Conservation (phyloP, 2,329 filamentous ascomycete species). For the Madurella fahalii region DNA sequence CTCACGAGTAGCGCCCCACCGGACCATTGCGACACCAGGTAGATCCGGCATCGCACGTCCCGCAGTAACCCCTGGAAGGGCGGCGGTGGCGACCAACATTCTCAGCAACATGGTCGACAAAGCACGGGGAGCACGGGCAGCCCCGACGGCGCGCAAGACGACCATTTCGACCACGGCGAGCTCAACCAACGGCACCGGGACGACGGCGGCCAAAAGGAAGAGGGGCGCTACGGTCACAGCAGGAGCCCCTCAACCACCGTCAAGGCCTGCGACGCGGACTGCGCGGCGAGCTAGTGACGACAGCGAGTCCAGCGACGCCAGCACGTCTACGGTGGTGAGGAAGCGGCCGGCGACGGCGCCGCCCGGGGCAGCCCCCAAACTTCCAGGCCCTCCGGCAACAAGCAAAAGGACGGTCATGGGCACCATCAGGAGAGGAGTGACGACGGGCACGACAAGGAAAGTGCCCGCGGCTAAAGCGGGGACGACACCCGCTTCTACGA, state of each 20-base stretch:
- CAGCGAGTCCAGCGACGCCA: slow-evolving; percentile 62
- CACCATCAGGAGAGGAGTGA: slow-evolving; percentile 50
- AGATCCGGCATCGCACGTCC: slow-evolving; percentile 57
- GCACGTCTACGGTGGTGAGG: slow-evolving; percentile 61
- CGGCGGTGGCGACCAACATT: slow-evolving; percentile 42
- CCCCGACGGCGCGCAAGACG: slow-evolving; percentile 42
- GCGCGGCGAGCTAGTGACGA: slow-evolving; percentile 53
- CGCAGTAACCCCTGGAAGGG: slow-evolving; percentile 61
- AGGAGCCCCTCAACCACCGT: slow-evolving; percentile 32
- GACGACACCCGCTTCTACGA: slow-evolving; percentile 32
- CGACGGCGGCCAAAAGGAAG: slow-evolving; percentile 32
- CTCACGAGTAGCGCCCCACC: slow-evolving; percentile 58
- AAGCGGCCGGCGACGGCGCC: slow-evolving; percentile 41
- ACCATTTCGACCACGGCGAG: slow-evolving; percentile 43
- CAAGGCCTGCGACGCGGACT: slow-evolving; percentile 44
- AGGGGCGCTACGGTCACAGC: slow-evolving; percentile 36
- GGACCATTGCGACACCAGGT: slow-evolving; percentile 34
- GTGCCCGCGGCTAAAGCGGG: slow-evolving; percentile 41
- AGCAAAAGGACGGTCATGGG: slow-evolving; percentile 52
- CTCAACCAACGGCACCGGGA: slow-evolving; percentile 22
- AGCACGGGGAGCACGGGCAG: slow-evolving; percentile 46
- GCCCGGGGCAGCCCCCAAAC: slow-evolving; percentile 33
- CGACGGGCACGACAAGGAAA: slow-evolving; percentile 45
- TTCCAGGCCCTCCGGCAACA: slow-evolving; percentile 34
- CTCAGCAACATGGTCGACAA: slow-evolving; percentile 58